Base-by-base conservation (phyloP, 2,329 filamentous ascomycete species). In the Tolypocladium nubicola region DNA sequence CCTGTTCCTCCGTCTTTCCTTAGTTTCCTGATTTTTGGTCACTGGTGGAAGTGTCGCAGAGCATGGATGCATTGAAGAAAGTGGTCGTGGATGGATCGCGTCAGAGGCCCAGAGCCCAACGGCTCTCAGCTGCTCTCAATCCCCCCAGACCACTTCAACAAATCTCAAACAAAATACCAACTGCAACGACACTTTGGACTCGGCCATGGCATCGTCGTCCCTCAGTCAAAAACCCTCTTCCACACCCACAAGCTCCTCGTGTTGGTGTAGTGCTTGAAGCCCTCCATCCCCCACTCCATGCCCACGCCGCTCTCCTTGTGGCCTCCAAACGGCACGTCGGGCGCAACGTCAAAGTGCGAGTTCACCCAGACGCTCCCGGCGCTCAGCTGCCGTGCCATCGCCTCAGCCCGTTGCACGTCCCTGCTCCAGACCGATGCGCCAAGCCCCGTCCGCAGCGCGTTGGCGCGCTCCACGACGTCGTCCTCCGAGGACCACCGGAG, bases 351-450 rank as follows among this genome's bases (percentile, higher is more conserved):
- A n/a, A 73, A 72, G 60, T 76, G 73, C 1, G 67, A 65, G 67
- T 87, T 86, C 61, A 86, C 78, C 77, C 81, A 86, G 1, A 87
- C 79, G 13, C 71, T 78, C 0, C 84, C 84, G 0, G 80, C 77
- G 62, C 84, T 77, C 13, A 87, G 66, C 52, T 76, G 73, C 35
- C 75, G 66, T 0, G 80, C 83, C 47, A 87, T 78, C 4, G 71
- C 70, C 38, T 75, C 73, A 0, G 81, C 83, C 4, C 75, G 71
- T 1, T 68, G 69, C 1, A 81, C 57, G 58, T 87, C 80, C 19
- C 72, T 74, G 19, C 74, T 79, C 74, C 82, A 87, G 0, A 87
- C 76, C 0, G 81, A 82, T 1, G 80, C 77, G 0, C 80, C 81
- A 0, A 86, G 74, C 0, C 80, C 82, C 37, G 75, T 76, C 26